A percentile compares a stretch with the other conserved stretches of the same genome.
Evolutionary conservation across 169 alveolate genomes (phyloP).

Genomic region (Besnoitia besnoiti): DNA sequence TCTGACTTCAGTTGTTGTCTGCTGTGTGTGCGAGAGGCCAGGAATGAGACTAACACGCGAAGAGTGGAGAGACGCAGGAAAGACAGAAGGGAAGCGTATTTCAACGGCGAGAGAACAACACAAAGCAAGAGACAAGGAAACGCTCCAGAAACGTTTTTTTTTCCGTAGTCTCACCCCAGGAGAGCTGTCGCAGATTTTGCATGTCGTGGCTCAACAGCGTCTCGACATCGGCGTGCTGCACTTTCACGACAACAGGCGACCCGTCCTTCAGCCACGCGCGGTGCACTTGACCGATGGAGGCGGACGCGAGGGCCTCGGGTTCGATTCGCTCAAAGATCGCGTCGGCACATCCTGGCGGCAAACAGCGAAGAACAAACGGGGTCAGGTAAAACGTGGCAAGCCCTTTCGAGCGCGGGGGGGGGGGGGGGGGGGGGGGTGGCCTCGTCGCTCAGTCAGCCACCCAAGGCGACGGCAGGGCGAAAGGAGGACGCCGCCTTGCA

Average conservation of each 20-base stretch:
- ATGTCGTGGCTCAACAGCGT: constrained; percentile 73
- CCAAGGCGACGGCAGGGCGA: too few relatives aligned
- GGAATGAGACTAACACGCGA: too few relatives aligned
- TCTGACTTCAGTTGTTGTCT: too few relatives aligned
- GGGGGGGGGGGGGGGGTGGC: not conserved
- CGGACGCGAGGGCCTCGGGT: constrained; percentile 74
- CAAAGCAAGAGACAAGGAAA: not conserved
- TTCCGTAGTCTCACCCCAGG: constrained; percentile 71
- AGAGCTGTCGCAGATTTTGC: constrained; percentile 71
- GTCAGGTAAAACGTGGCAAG: too few relatives aligned
- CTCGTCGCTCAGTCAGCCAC: too few relatives aligned
- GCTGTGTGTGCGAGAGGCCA: too few relatives aligned
- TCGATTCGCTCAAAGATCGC: constrained; percentile 63
- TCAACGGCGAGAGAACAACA: too few relatives aligned
- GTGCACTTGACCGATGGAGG: constrained; percentile 81
- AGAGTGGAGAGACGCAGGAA: too few relatives aligned
- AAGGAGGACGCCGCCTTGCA: too few relatives aligned
- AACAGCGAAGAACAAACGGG: too few relatives aligned
- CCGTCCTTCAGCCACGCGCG: constrained; percentile 74
- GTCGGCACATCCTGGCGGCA: constrained; percentile 43
- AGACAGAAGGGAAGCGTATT: too few relatives aligned
- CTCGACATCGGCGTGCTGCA: constrained; percentile 77
- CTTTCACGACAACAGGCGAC: constrained; percentile 73
- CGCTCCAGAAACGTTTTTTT: not conserved
- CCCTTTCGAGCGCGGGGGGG: not conserved